Evolutionary conservation across 192 early-diverging fungal genomes (phyloP).

Genomic region (Dissophora ornata): DNA sequence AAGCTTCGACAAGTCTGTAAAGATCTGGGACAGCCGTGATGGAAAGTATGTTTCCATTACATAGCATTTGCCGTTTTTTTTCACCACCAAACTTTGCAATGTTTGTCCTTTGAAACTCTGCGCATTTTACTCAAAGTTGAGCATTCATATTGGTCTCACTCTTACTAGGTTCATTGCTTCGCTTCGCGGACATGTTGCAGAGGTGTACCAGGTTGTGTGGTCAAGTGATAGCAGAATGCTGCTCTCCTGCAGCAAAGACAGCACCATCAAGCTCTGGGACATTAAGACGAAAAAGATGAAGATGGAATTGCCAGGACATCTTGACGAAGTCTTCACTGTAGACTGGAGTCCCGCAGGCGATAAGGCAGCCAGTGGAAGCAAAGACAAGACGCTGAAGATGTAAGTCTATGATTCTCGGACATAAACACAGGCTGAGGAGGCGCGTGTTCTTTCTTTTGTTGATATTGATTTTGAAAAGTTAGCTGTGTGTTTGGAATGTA

Average conservation of each 20-base stretch:
- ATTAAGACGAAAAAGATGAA: slow-evolving; percentile 91
- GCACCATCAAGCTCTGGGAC: slow-evolving; percentile 95
- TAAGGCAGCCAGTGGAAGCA: slow-evolving; percentile 92
- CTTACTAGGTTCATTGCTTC: slow-evolving; percentile 79
- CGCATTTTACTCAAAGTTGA: too few species aligned
- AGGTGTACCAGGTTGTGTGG: slow-evolving; percentile 97
- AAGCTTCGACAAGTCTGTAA: slow-evolving; percentile 97
- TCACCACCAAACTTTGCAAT: background rate
- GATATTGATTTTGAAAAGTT: background rate
- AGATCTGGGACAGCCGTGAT: slow-evolving; percentile 92
- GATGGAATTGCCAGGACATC: slow-evolving; percentile 94
- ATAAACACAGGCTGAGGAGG: too few species aligned
- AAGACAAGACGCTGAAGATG: slow-evolving; percentile 92
- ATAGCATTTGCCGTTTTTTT: background rate
- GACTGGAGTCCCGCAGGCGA: slow-evolving; percentile 97
- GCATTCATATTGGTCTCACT: too few species aligned
- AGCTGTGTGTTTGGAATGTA: too few species aligned
- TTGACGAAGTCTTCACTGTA: slow-evolving; percentile 93
- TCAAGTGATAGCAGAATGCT: slow-evolving; percentile 94
- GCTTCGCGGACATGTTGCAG: slow-evolving; percentile 94
- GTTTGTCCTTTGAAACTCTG: too few species aligned
- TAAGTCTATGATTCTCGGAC: slow-evolving; percentile 53
- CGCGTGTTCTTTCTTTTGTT: background rate
- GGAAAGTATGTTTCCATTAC: slow-evolving; percentile 66
- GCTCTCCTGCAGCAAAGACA: slow-evolving; percentile 90